Base-by-base conservation (phyloP, 2,329 filamentous ascomycete genomes). In the Huntiella abstrusa region DNA sequence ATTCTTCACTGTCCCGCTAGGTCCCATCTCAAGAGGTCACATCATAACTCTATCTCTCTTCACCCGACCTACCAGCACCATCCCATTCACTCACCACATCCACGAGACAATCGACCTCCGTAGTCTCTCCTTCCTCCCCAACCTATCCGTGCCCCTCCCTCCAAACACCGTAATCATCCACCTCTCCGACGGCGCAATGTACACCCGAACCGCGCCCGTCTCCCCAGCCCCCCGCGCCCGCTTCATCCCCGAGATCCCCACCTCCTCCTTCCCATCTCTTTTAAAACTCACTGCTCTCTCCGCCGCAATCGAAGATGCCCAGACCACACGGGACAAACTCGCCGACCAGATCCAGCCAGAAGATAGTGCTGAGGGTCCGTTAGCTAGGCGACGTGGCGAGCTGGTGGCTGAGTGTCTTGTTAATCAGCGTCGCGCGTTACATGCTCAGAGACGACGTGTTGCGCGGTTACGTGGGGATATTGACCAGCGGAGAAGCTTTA, bases 251-350 rank as follows among this genome's bases (percentile, higher is more conserved):
- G 54, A 65, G 2, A 58, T 72, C 0, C 64, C 72, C 0, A 86
- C 81, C 0, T 86, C 85, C 0, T 86, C 86, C 0, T 95, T 93
- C 59, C 86, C 85, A 56, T 76, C 83, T 2, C 67, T 96, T 15
- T 88, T 95, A 78, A 80, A 83, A 50, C 68, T 96, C 8, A 80
- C 83, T 4, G 94, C 87, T 49, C 69, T 96, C 12, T 85, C 94
- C 52, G 83, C 82, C 57, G 93, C 86, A 46, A 83, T 95, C 17
- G 85, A 92, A 57, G 88, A 96, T 60, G 86, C 86, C 1, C 64
- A 94, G 7, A 73, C 77, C 1, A 92, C 84, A 0, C 76, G 82
- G 11, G 75, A 82, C 50, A 70, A 71, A 45, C 68, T 96, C 6
- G 76, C 83, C 41, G 63, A 70, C n/a, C 83, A 94, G 52, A 92